Evolutionary conservation across 192 early-diverging fungal species (phyloP), one percentile per base, ranked within the genome.

Genomic region (Coemansia guatemalensis): DNA sequence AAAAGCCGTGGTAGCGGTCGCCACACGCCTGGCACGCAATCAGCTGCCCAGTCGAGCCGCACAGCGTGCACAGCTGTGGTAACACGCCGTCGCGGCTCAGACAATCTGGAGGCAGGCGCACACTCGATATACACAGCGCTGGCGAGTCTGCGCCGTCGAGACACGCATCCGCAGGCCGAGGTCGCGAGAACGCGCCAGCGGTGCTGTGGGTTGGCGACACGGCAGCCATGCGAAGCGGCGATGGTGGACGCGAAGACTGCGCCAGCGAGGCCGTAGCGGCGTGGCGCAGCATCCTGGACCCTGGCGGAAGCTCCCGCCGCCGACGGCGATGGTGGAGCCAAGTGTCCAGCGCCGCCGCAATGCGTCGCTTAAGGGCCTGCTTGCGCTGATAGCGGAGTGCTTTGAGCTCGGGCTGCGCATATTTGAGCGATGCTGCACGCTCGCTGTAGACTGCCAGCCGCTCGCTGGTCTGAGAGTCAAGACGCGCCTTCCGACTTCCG

Each of bases 1-100:
- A 87, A 20, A 75, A 72, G 3, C 32, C 41, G 53, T 86, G 86
- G 57, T 77, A 85, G 8, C 22, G n/a, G 32, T 85, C 83, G 14
- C 72, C 77, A 50, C 86, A 87, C 9, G 67, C 72, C 32, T 48
- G 14, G 47, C 85, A 87, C 20, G 59, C 30, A 12, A 51, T 41
- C 55, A 84, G 52, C 53, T 14, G 9, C 1, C 30, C 69, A 4
- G 64, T 51, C 17, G 77, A 69, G 8, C 65, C 65, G 22, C 81
- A 82, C 47, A 49, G 62, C 56, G 62, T 41, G 48, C 78, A 81
- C 51, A 68, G 29, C 8, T 27, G 60, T 4, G 56, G 48, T 14
- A 56, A 27, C 41, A 18, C 26, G 6, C 58, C 39, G 18, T 20
- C 20, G 51, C 30, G 21, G 20, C 8, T 24, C 30, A 51, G 32